Evolutionary conservation across 164 flowering plant species (phyloP), one percentile per base, ranked within the genome.

Genomic region (Nelumbo lutea): DNA sequence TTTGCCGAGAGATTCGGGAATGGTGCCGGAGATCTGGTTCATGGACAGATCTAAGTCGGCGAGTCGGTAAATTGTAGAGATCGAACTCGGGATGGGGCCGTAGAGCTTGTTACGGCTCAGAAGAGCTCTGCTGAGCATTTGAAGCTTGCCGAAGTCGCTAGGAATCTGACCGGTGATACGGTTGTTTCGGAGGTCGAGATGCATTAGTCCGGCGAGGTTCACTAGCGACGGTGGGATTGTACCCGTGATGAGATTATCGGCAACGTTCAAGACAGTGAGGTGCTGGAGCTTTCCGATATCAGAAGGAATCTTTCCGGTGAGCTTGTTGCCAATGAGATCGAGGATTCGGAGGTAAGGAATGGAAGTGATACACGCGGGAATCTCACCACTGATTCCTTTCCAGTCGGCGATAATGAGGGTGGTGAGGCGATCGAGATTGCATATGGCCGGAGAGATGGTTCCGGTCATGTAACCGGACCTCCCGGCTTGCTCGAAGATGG

Each of bases 391-490:
- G 73, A 83, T 81, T 38, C 80, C 82, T 59, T 82, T 83, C 85
- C 88, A 86, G 66, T 85, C 87, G 13, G 90, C 89, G 56, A 94
- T 72, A 7, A 78, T 83, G 38, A 91, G 15, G 74, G 72, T 78
- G 43, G 93, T 82, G 70, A 94, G 95, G 38, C 88, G 85, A 2
- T 73, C 59, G 15, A 91, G 87, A 42, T 70, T 72, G 72, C 98
- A 94, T 58, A 91, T 76, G 1, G 81, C 77, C 7, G 95, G 91
- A 0, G 98, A 91, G 79, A 94, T 87, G 0, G 66, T 8, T 0
- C 98, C 97, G 59, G 90, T 86, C 96, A 94, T 94, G 83, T 66
- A 81, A 1, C 98, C 97, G 63, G 96, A 66, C 13, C 87, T 85
- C 66, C 71, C 77, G 11, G 92, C 81, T 42, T 73, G 68, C 14